A percentile compares a stretch with the other conserved stretches of the same genome.
These are phyloP conservation scores for Jaltomata sinuosa DNA, from an alignment of 257 asterid genomes.

Conservation along the genomic window DNA sequence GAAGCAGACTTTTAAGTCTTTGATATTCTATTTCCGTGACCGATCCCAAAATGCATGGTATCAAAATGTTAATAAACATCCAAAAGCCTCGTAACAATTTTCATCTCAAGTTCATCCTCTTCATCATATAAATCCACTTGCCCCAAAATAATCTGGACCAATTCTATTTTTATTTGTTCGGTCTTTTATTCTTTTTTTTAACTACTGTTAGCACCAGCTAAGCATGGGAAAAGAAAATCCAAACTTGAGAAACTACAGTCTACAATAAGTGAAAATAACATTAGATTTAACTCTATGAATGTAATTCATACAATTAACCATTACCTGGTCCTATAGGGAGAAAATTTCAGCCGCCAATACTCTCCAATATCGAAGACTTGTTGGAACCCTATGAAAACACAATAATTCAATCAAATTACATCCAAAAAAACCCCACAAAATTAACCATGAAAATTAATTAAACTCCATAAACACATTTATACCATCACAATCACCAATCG, in stretches of 20 bases:
- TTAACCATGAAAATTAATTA: not conserved
- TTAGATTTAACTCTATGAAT: not conserved
- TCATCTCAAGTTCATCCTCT: no score
- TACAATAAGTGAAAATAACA: not conserved
- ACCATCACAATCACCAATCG: no score
- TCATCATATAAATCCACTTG: no score
- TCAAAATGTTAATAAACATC: no score
- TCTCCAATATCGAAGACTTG: slow-evolving; percentile 31
- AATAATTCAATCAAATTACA: not conserved
- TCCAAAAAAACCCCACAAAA: not conserved
- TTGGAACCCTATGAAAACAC: slow-evolving; percentile 21
- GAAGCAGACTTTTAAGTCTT: no score
- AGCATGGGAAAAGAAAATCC: not conserved
- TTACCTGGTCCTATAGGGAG: slow-evolving; percentile 32
- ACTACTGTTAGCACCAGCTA: not conserved
- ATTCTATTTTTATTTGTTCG: no score
- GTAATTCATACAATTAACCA: not conserved
- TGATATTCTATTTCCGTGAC: no score
- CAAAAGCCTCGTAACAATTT: no score
- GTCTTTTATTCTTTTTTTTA: no score
- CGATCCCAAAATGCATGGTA: no score
- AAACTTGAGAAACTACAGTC: not conserved
- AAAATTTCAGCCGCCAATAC: slow-evolving; percentile 35
- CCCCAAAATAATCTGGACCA: no score
- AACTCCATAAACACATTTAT: not conserved